A percentile compares a stretch with the other conserved stretches of the same genome.
Conservation (phyloP, 1,139 yeast genomes). For the Taphrina wiesneri region DNA sequence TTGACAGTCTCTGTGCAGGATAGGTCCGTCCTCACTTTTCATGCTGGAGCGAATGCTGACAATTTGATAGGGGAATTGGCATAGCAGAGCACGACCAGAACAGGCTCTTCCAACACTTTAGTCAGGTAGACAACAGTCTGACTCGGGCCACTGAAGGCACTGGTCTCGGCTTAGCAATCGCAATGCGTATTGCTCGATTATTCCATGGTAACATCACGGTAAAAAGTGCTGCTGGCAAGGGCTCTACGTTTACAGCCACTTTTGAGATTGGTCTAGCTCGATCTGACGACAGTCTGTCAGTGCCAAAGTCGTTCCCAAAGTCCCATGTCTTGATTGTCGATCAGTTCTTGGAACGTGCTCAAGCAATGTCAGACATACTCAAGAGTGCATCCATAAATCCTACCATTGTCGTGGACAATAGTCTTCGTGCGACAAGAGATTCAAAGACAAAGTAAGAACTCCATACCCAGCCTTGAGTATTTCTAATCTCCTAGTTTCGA, state of each 20-base stretch:
- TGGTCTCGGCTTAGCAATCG: slow-evolving; percentile 80
- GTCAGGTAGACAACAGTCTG: slow-evolving; percentile 90
- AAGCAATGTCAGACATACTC: not conserved
- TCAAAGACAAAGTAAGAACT: not conserved
- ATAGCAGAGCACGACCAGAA: slow-evolving; percentile 80
- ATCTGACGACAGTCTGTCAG: not conserved
- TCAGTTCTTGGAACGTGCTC: not conserved
- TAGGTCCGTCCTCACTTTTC: not conserved
- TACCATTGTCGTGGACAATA: not conserved
- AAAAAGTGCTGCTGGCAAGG: slow-evolving; percentile 45
- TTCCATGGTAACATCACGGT: slow-evolving; percentile 94
- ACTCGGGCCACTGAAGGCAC: slow-evolving; percentile 91
- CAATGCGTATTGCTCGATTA: slow-evolving; percentile 77
- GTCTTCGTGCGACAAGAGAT: not conserved
- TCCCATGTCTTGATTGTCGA: slow-evolving; percentile 3
- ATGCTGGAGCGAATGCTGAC: not conserved
- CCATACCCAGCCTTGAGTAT: not conserved
- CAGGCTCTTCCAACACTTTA: slow-evolving; percentile 78
- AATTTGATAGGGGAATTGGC: slow-evolving; percentile 82
- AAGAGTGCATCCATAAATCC: not conserved
- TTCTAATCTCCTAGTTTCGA: not conserved
- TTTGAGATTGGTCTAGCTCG: not conserved
- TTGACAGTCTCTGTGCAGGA: not conserved
- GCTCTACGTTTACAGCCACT: slow-evolving; percentile 6
- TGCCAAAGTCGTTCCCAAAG: not conserved